Evolutionary conservation across 2,329 filamentous ascomycete genomes (phyloP), one percentile per base, ranked within the genome.

Genomic region (Gnomoniopsis sp.): DNA sequence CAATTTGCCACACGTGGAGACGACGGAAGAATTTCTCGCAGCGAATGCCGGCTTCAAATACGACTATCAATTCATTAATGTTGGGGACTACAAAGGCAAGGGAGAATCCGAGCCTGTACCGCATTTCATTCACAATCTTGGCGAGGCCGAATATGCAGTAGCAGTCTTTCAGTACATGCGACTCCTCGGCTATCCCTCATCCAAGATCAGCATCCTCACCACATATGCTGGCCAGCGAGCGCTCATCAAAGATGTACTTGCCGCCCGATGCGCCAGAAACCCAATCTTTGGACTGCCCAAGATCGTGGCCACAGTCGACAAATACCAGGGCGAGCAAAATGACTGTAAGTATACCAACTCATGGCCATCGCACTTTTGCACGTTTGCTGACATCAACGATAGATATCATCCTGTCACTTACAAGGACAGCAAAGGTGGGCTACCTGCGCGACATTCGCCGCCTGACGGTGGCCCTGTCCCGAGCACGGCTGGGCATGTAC

Each of bases 291-390:
- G 93, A 10, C 77, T 96, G 72, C 95, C 95, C 19, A 89, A 88
- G 73, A 88, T 89, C 55, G 91, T 99, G 30, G 93, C 91, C 3
- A 99, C 96, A 6, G 93, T 99, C 63, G 95, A 99, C 77, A 97
- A 96, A 73, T 99, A 98, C 69, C 95, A 99, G 77, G 96, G 95
- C 71, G 95, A 99, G 79, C 95, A 99, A 75, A 99, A 99, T 74
- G 95, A 99, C 70, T 98, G 91, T 95, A 81, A 81, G 89, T 85
- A 57, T 12, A 14, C n/a, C 59, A 56, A 36, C 2, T 50, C n/a
- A 19, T 21, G 26, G 57, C 46, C 47, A 15, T 43, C 23, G n/a
- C 11, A 4, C 6, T 19, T 26, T 38, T 22, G 22, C 6, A 21
- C 21, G 22, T n/a, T 49, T 60, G 59, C 62, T 65, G 53, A 63